Conservation (phyloP, 139 green algal species). For the Volvox africanus region DNA sequence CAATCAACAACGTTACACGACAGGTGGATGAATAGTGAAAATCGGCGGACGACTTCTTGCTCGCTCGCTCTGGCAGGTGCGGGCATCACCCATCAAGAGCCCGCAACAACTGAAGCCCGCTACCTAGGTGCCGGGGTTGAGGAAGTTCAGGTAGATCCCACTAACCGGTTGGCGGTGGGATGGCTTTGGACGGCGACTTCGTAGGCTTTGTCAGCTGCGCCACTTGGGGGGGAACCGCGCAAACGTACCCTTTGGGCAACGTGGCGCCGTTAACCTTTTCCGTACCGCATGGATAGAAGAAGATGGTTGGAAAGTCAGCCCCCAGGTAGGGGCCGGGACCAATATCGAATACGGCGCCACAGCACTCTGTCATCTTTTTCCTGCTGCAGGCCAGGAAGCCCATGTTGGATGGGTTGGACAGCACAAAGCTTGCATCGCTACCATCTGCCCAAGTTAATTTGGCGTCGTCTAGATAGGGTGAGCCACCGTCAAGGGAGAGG, state of each 20-base stretch:
- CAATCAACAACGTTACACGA: no score
- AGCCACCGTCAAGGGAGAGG: background rate
- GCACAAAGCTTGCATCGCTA: background rate
- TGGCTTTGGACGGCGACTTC: background rate
- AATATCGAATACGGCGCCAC: conserved; percentile 38
- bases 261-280: background rate
- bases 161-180: background rate
- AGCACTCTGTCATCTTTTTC: conserved; percentile 37
- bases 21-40: no score
- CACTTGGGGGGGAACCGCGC: background rate
- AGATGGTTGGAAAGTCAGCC: conserved; percentile 34
- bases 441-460: conserved; percentile 19
- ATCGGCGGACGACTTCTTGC: background rate
- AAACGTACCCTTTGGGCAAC: background rate
- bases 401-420: conserved; percentile 23
- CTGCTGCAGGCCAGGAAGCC: conserved; percentile 40
- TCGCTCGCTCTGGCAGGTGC: background rate
- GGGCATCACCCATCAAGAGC: no score
- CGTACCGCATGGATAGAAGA: conserved; percentile 30
- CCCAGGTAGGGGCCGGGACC: conserved; percentile 24
- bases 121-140: background rate
- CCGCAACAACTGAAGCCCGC: background rate
- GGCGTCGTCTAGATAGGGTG: background rate
- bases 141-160: background rate
- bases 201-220: conserved; percentile 18